Evolutionary conservation across 2,329 filamentous ascomycete species (phyloP), one percentile per base, ranked within the genome.

Genomic region (Tolypocladium guangdongense): DNA sequence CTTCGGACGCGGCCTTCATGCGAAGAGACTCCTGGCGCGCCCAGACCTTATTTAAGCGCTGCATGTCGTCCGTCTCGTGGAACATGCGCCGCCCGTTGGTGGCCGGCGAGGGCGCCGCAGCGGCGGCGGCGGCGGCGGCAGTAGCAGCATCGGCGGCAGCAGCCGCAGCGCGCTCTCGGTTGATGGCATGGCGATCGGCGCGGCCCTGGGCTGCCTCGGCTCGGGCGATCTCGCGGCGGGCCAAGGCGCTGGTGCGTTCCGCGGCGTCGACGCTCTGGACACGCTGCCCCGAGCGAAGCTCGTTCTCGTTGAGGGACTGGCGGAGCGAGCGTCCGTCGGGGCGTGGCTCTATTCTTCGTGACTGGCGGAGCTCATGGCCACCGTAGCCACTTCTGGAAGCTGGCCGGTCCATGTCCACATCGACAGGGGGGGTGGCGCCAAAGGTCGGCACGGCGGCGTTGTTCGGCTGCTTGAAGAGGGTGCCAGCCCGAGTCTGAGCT

Each of bases 11-110:
- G 7, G 67, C 67, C 37, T 69, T 70, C 52, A 74, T 66, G 3
- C 76, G 69, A 11, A 75, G 66, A 2, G 70, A 70, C 60, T 82
- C 78, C 57, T 82, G 78, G 1, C 73, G 69, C 0, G 70, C 73
- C 80, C 80, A 83, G 1, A 82, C 73, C 55, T 74, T 74, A 57
- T 82, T 78, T 24, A 82, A 70, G 2, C 77, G 72, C 51, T 74
- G 72, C 56, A 81, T 70, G 24, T 79, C 69, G 18, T 72, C 70
- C 2, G 70, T 74, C 53, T 81, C 74, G 54, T 73, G 69, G 55
- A 80, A 75, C 12, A 61, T 56, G 49, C 62, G 53, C 49, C 64
- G 63, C 32, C 68, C 64, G 47, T 68, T 66, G 18, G 61, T 55
- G 2, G 62, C 55, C 2, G 52, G 51, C 2, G 56, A 27, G 18